These are phyloP conservation scores for Aspergillus sp. DNA, from an alignment of 2,329 filamentous ascomycete genomes.

Conservation along the genomic window DNA sequence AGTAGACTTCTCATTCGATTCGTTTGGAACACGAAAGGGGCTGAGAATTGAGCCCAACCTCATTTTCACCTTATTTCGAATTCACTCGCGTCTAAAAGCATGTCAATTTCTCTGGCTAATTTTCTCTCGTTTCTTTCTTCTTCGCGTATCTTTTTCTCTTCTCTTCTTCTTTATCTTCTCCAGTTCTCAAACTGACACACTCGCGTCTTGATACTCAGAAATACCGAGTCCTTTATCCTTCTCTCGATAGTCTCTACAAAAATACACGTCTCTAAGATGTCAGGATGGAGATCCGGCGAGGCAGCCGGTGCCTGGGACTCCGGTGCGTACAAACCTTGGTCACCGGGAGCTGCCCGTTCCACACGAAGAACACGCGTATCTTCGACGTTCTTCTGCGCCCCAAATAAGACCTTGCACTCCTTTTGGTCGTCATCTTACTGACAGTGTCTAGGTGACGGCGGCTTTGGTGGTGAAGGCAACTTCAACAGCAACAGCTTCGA, in stretches of 20 bases:
- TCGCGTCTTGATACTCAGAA: neutral
- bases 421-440: neutral
- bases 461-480: slow-evolving; percentile 11
- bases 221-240: neutral
- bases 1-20: no score
- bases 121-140: neutral
- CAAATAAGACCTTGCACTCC: neutral
- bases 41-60: no score
- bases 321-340: neutral
- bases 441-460: slow-evolving; percentile 1
- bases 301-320: neutral
- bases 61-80: no score
- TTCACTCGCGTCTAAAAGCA: no score
- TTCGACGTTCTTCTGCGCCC: neutral
- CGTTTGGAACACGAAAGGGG: no score
- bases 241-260: neutral
- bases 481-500: slow-evolving; percentile 6
- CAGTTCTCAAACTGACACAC: slow-evolving; percentile 1
- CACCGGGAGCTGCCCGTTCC: neutral
- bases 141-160: neutral
- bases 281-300: neutral
- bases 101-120: neutral
- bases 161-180: neutral
- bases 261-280: neutral
- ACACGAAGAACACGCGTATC: neutral